phyloP scores from a whole-genome alignment of 495 filamentous ascomycete genomes.

The Daldinia decipiens region DNA sequence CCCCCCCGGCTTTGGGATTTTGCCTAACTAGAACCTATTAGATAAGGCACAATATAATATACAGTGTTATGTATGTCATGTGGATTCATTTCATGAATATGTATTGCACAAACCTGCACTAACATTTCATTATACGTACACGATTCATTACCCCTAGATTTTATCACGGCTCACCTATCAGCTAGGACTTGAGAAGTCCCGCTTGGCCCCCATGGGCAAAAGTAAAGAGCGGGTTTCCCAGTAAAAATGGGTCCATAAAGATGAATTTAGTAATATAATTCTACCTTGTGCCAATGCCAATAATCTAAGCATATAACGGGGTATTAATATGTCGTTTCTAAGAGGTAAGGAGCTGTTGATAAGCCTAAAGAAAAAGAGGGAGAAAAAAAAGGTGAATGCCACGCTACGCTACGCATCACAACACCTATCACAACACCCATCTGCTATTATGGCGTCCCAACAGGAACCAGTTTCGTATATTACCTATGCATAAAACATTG shows the following conservation, averaged over 20 bases:
- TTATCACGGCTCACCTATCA: slow-evolving; percentile 15
- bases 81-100: slow-evolving; percentile 4
- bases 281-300: neutral
- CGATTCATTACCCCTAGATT: slow-evolving; percentile 29
- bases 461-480: neutral
- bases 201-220: slow-evolving; percentile 1
- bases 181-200: slow-evolving; percentile 6
- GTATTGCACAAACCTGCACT: slow-evolving; percentile 5
- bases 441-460: neutral
- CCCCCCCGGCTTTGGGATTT: slow-evolving; percentile 1
- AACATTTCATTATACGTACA: slow-evolving; percentile 9
- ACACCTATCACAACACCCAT: neutral
- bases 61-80: slow-evolving; percentile 2
- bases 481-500: neutral
- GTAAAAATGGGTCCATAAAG: neutral
- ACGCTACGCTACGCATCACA: neutral
- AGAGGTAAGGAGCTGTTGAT: neutral
- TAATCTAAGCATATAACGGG: neutral
- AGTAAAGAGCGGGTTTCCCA: neutral
- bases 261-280: slow-evolving; percentile 1
- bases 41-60: slow-evolving; percentile 4
- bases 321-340: neutral
- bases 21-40: neutral
- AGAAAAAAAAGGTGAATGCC: neutral
- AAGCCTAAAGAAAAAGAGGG: neutral